phyloP scores from a whole-genome alignment of 75 land plant species.

The Cupressus sempervirens region DNA sequence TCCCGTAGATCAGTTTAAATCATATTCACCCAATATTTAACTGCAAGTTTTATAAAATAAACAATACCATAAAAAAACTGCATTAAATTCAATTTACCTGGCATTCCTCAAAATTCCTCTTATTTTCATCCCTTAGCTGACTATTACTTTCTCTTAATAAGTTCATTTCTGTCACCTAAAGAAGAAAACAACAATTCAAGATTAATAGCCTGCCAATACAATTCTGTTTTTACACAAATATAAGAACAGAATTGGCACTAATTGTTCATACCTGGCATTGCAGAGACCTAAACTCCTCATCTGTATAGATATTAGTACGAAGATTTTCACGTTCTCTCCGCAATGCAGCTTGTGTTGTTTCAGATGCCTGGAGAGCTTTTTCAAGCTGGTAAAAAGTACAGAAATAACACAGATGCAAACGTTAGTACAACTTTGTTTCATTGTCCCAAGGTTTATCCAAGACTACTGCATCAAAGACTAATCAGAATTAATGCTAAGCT shows the following conservation, averaged over 20 bases:
- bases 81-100: slow-evolving; percentile 42
- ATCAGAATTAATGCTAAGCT: background rate
- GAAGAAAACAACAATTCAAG: slow-evolving; percentile 1
- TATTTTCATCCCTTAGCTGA: slow-evolving; percentile 88
- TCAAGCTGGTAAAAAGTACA: slow-evolving; percentile 52
- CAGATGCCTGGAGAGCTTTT: slow-evolving; percentile 67
- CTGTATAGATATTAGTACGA: slow-evolving; percentile 51
- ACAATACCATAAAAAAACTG: background rate
- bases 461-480: background rate
- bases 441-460: background rate
- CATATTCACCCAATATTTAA: background rate
- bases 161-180: slow-evolving; percentile 71
- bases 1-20: background rate
- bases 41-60: background rate
- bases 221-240: background rate
- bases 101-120: slow-evolving; percentile 83
- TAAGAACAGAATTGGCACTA: background rate
- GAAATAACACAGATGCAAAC: background rate
- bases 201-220: background rate
- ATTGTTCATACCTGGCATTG: slow-evolving; percentile 66
- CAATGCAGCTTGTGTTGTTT: slow-evolving; percentile 69
- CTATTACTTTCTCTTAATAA: slow-evolving; percentile 87
- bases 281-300: slow-evolving; percentile 82
- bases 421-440: slow-evolving; percentile 1
- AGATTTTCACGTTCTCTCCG: slow-evolving; percentile 58